phyloP scores from a whole-genome alignment of 805 yeast genomes.

The Kodamaea leandrae region DNA sequence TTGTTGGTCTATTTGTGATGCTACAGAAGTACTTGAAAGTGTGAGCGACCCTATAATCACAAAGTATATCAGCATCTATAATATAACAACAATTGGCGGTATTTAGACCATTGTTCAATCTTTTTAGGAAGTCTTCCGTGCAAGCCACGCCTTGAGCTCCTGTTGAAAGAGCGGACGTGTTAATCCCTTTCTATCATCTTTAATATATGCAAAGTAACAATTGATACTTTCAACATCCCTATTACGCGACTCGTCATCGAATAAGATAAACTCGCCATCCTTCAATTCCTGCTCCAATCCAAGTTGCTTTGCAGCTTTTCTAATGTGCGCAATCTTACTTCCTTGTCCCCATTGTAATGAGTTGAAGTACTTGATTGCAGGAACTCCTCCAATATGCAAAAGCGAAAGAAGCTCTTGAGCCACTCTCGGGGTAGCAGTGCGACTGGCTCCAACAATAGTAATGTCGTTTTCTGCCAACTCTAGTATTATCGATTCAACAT shows the following conservation, averaged over 20 bases:
- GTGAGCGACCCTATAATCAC: background rate
- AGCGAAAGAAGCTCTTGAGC: constrained; percentile 61
- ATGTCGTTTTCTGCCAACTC: constrained; percentile 50
- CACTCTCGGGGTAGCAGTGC: constrained; percentile 77
- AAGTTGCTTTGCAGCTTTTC: constrained; percentile 45
- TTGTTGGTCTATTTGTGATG: constrained; percentile 4
- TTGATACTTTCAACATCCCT: constrained; percentile 71
- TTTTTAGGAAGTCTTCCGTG: background rate
- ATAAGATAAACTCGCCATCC: constrained; percentile 44
- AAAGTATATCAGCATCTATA: too few species aligned
- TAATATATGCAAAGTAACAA: constrained; percentile 65
- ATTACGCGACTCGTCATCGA: constrained; percentile 80
- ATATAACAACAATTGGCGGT: too few species aligned
- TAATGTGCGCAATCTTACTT: constrained; percentile 56
- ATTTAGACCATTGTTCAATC: too few species aligned
- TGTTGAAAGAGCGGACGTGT: constrained; percentile 52
- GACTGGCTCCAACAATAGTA: constrained; percentile 65
- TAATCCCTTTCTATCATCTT: constrained; percentile 55
- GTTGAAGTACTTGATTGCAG: constrained; percentile 53
- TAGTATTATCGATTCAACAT: constrained; percentile 61
- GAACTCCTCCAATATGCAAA: constrained; percentile 52
- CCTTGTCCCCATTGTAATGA: constrained; percentile 70
- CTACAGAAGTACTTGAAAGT: constrained; percentile 3
- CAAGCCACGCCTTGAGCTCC: constrained; percentile 38
- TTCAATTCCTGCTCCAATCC: constrained; percentile 48